A percentile compares a stretch with the other conserved stretches of the same genome.
Evolutionary conservation across 2,329 filamentous ascomycete species (phyloP).

Genomic region (Colletotrichum tanaceti): DNA sequence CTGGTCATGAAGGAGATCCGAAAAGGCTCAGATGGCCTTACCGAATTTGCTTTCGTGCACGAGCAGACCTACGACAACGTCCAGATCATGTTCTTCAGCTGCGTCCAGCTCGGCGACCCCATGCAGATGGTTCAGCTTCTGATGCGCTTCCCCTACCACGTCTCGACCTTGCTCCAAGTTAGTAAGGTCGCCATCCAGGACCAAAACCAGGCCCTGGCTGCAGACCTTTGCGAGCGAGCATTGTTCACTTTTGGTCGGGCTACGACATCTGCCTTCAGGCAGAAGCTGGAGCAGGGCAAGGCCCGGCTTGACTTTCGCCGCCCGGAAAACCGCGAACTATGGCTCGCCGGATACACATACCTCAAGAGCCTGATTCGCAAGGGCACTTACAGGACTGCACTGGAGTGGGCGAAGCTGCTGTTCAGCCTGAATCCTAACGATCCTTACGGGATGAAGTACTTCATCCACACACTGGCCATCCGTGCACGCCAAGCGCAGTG

Average conservation of each 20-base stretch:
- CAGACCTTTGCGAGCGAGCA: conserved; percentile 89
- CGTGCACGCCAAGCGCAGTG: conserved; percentile 81
- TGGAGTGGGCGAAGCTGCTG: conserved; percentile 92
- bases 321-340: conserved; percentile 92
- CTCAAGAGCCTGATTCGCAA: conserved; percentile 87
- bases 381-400: conserved; percentile 91
- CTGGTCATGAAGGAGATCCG: conserved; percentile 78
- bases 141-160: conserved; percentile 75
- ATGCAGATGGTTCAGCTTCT: conserved; percentile 84
- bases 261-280: conserved; percentile 83
- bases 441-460: conserved; percentile 83
- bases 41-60: conserved; percentile 83
- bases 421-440: conserved; percentile 80
- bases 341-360: conserved; percentile 90
- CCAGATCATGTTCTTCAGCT: conserved; percentile 80
- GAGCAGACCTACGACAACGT: conserved; percentile 77
- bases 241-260: conserved; percentile 94
- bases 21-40: conserved; percentile 61
- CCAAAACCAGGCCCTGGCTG: conserved; percentile 84
- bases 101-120: conserved; percentile 86
- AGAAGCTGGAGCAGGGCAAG: conserved; percentile 79
- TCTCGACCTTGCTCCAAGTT: conserved; percentile 92
- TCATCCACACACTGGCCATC: conserved; percentile 87
- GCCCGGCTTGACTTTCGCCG: conserved; percentile 84
- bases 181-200: conserved; percentile 93